Base-by-base conservation (phyloP, 805 yeast species). In the Barnettozyma botsteinii region DNA sequence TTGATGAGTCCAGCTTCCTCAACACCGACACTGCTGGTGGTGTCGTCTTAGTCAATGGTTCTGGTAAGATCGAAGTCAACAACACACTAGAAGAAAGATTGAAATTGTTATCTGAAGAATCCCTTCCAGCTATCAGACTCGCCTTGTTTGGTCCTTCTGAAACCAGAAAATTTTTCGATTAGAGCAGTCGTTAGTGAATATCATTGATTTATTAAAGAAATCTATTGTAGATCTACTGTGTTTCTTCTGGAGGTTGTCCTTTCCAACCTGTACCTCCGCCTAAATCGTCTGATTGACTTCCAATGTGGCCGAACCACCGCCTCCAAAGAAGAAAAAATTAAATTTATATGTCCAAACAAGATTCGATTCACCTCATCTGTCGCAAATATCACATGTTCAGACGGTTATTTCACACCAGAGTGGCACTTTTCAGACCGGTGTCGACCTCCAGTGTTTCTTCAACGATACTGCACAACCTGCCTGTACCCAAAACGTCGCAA, bases 81-180 rank as follows among this genome's bases (percentile, higher is more conserved):
- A 93, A 93, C 70, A 89, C 98, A 35, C 74, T 93, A 56, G 96
- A 88, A 57, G 97, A 89, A 71, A 85, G 99, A 68, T 77, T 93
- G 57, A 75, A 81, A 55, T 66, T 93, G 47, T 73, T 93, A 55
- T 75, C 84, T 28, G 84, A 85, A 60, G 85, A 79, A 56, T 84
- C 96, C 7, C 76, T 93, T 51, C 99, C 99, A 35, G 94, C 89
- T 40, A 79, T 93, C 49, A 81, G 98, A 68, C 71, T 85, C 48
- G 95, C 89, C 57, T 68, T 91, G 59, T 93, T 88, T 59, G 95
- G 95, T 47, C 79, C 85, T 42, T 82, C 96, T 14, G 64, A 75
- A 41, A 66, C 91, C 41, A 85, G 98, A 75, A 86, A 85, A 72
- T 91, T 85, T 75, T 87, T 87, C 59, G 95, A 88, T 59, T 89